Evolutionary conservation across 2,329 filamentous ascomycete species (phyloP), one percentile per base, ranked within the genome.

Genomic region (Domatiomyces globalis): DNA sequence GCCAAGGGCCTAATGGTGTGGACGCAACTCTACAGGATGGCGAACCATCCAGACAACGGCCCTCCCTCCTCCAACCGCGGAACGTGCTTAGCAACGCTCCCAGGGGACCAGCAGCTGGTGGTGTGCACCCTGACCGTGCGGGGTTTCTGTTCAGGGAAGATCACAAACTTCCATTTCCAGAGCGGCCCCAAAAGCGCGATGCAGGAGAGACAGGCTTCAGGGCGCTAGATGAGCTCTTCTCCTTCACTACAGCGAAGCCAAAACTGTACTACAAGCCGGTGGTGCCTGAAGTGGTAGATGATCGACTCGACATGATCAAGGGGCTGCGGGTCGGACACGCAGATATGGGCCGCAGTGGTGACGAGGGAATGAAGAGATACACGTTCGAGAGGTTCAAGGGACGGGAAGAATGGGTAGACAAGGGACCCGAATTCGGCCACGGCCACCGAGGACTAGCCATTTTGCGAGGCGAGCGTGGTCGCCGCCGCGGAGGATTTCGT

Each of bases 241-340:
- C 67, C 45, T 79, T 71, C 17, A 84, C 81, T 0, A 70, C 69
- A 1, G 67, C 78, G 0, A 83, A 83, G 61, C 81, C 81, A 1
- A 77, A 78, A 56, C 66, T 85, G 12, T 84, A 84, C 65, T 84
- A 73, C 65, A 70, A 77, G 44, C 79, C 84, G 1, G 85, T 87
- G 0, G 65, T 79, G 0, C 74, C 79, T 5, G 76, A 81, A 0
- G 69, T 88, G 5, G 83, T 78, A 0, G 73, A 77, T 15, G 74
- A 75, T 45, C 79, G 90, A 10, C 69, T 88, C 4, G 78, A 82
- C 51, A 72, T 73, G 48, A 71, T 85, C 15, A 72, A 75, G 15
- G 62, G 66, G 43, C 60, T 72, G 66, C 63, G 15, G 67, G 69
- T 52, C 64, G 70, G 33, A 54, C 53, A 56, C 45, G 20, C 45